Conservation (phyloP, 2,329 filamentous ascomycete genomes). For the Fusarium tricinctum region DNA sequence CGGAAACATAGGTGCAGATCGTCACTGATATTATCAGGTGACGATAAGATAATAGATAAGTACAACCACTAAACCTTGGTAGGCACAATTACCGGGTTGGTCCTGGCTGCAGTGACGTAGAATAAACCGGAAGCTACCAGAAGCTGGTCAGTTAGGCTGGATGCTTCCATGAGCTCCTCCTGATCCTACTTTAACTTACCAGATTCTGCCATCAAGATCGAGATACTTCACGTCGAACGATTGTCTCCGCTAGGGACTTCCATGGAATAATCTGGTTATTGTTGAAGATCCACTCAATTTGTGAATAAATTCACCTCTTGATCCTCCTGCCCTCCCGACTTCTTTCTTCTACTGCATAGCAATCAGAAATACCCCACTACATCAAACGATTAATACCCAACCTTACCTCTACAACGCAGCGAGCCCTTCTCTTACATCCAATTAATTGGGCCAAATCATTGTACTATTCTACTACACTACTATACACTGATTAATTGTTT, state of each 20-base stretch:
- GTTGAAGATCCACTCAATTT: slow-evolving; percentile 43
- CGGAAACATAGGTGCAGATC: slow-evolving; percentile 2
- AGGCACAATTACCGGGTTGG: neutral
- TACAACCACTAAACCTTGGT: slow-evolving; percentile 27
- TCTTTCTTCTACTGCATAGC: slow-evolving; percentile 30
- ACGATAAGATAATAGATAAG: slow-evolving; percentile 48
- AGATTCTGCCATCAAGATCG: slow-evolving; percentile 44
- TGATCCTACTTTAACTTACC: slow-evolving; percentile 47
- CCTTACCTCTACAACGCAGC: slow-evolving; percentile 30
- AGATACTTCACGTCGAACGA: slow-evolving; percentile 42
- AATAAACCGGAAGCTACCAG: slow-evolving; percentile 51
- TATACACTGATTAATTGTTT: neutral
- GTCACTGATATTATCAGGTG: slow-evolving; percentile 9
- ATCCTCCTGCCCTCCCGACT: slow-evolving; percentile 12
- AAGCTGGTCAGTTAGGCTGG: slow-evolving; percentile 48
- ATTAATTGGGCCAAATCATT: slow-evolving; percentile 30
- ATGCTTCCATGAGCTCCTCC: slow-evolving; percentile 48
- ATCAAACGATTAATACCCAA: slow-evolving; percentile 30
- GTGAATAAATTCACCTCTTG: slow-evolving; percentile 48
- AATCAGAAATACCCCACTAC: slow-evolving; percentile 41
- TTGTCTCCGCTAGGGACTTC: slow-evolving; percentile 35
- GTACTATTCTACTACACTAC: slow-evolving; percentile 1
- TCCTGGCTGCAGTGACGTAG: slow-evolving; percentile 54
- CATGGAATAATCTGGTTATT: slow-evolving; percentile 31
- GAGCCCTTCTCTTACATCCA: slow-evolving; percentile 21